These are phyloP conservation scores for Xerocomellus chrysenteron DNA, from an alignment of 768 basidiomycete genomes.

Conservation along the genomic window DNA sequence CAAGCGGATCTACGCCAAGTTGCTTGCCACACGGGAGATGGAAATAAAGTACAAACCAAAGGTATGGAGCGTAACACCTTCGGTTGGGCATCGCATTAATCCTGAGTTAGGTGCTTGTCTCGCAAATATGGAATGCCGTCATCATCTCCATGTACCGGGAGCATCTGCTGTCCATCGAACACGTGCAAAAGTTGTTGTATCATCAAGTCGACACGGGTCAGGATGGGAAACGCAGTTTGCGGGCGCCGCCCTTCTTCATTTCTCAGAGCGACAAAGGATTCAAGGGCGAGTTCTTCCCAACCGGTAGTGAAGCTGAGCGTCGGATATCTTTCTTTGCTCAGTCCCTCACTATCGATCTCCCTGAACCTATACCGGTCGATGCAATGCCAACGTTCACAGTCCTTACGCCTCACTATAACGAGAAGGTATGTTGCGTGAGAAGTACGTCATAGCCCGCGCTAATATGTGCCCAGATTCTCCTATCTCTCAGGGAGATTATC, in stretches of 20 bases:
- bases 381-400: conserved; percentile 99
- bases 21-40: conserved; percentile 93
- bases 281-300: conserved; percentile 90
- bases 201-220: conserved; percentile 88
- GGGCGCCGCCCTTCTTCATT: conserved; percentile 98
- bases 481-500: conserved; percentile 97
- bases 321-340: conserved; percentile 99
- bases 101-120: conserved; percentile 77
- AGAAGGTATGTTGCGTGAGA: conserved; percentile 64
- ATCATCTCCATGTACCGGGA: conserved; percentile 99
- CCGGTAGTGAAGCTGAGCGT: conserved; percentile 92
- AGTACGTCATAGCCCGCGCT: neutral
- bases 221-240: conserved; percentile 86
- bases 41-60: conserved; percentile 99
- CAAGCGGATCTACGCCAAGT: conserved; percentile 95
- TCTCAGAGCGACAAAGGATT: conserved; percentile 87
- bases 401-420: conserved; percentile 96
- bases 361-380: conserved; percentile 91
- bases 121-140: conserved; percentile 99
- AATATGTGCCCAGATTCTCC: conserved; percentile 63
- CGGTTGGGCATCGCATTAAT: neutral
- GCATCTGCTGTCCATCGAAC: conserved; percentile 96
- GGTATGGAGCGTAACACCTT: conserved; percentile 43
- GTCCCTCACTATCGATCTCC: conserved; percentile 92
- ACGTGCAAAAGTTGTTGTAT: conserved; percentile 96